Evolutionary conservation across 2,329 filamentous ascomycete genomes (phyloP).

Genomic region (Neoscytalidium dimidiatum): DNA sequence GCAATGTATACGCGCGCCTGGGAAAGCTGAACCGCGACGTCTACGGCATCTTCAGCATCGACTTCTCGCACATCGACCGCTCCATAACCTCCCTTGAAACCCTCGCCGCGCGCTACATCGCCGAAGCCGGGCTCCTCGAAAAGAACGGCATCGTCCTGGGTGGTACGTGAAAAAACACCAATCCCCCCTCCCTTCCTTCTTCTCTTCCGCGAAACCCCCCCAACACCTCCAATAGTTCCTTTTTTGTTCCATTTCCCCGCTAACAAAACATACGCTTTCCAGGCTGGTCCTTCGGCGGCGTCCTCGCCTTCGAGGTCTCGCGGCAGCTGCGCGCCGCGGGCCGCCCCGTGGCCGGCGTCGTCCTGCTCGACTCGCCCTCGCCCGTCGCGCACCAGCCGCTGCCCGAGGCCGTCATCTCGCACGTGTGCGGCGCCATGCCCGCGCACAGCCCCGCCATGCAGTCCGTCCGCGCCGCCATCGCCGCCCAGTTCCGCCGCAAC

Average conservation of each 20-base stretch:
- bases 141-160: neutral
- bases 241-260: neutral
- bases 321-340: neutral
- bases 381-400: constrained; percentile 19
- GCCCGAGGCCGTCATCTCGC: constrained; percentile 8
- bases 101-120: neutral
- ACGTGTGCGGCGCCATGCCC: neutral
- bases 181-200: neutral
- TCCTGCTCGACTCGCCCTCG: constrained; percentile 21
- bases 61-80: constrained; percentile 23
- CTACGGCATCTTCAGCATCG: constrained; percentile 26
- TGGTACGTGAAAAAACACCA: neutral
- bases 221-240: neutral
- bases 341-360: constrained; percentile 1
- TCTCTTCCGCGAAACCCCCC: neutral
- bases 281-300: constrained; percentile 23
- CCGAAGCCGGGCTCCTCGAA: neutral
- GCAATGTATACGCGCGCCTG: constrained; percentile 27
- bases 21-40: constrained; percentile 20
- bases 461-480: neutral
- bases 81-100: neutral
- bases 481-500: constrained; percentile 13
- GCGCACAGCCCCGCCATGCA: neutral
- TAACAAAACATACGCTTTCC: neutral
- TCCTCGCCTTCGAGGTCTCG: constrained; percentile 21